These are phyloP conservation scores for Maudiozyma serrabonitensis DNA, from an alignment of 805 yeast species.

Conservation along the genomic window DNA sequence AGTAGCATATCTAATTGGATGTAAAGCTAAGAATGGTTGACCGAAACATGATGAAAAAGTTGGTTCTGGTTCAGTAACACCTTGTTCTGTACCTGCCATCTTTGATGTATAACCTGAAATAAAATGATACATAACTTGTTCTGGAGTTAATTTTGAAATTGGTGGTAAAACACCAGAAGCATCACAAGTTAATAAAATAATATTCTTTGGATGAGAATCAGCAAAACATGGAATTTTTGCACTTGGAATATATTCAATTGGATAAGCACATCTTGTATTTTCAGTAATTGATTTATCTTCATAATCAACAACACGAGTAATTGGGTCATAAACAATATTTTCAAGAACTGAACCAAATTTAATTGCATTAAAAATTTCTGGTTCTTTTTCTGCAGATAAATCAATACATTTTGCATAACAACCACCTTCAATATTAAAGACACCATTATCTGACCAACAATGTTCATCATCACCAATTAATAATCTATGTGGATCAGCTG, in stretches of 20 bases:
- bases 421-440: conserved; percentile 98
- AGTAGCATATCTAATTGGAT: conserved; percentile 96
- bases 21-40: conserved; percentile 95
- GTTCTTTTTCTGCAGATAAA: conserved; percentile 84
- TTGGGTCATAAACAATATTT: conserved; percentile 79
- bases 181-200: conserved; percentile 88
- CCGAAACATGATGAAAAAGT: conserved; percentile 98
- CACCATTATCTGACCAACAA: conserved; percentile 98
- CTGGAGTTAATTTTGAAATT: conserved; percentile 82
- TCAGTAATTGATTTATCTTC: conserved; percentile 76
- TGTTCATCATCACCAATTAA: conserved; percentile 98
- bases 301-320: conserved; percentile 77
- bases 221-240: conserved; percentile 94
- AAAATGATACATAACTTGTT: conserved; percentile 98
- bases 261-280: conserved; percentile 98
- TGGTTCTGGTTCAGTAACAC: conserved; percentile 96
- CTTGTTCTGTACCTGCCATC: conserved; percentile 99
- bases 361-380: conserved; percentile 93
- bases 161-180: conserved; percentile 98
- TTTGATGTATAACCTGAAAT: conserved; percentile 97
- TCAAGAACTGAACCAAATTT: conserved; percentile 91
- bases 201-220: conserved; percentile 83
- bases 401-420: conserved; percentile 97
- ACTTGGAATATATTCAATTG: conserved; percentile 91
- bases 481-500: conserved; percentile 90